Conservation (phyloP, 768 basidiomycete genomes). For the Strobilomyces confusus region DNA sequence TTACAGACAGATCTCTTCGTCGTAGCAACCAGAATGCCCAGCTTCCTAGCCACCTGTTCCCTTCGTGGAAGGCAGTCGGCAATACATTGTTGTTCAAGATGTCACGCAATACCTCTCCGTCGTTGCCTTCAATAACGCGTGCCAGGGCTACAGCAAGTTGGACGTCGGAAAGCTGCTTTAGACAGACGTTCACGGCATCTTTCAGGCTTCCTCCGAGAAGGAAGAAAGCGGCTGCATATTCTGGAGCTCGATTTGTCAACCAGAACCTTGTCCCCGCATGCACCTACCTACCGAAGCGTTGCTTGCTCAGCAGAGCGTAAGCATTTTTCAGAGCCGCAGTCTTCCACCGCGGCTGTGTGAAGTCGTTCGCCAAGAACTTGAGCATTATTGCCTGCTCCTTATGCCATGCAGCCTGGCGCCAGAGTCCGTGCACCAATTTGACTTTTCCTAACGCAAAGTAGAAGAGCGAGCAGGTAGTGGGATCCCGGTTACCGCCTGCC, state of each 20-base stretch:
- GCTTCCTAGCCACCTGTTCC: slow-evolving; percentile 89
- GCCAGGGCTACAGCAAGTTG: slow-evolving; percentile 88
- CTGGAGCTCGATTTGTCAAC: slow-evolving; percentile 39
- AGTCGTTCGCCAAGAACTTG: slow-evolving; percentile 90
- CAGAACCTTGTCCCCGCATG: not conserved
- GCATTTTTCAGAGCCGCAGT: slow-evolving; percentile 97
- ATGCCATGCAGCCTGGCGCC: slow-evolving; percentile 94
- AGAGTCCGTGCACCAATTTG: slow-evolving; percentile 89
- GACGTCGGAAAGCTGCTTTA: slow-evolving; percentile 84
- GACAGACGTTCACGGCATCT: slow-evolving; percentile 88
- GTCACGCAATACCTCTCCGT: slow-evolving; percentile 69
- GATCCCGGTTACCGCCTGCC: slow-evolving; percentile 82
- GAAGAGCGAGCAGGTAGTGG: slow-evolving; percentile 81
- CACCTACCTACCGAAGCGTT: slow-evolving; percentile 71
- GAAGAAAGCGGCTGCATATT: slow-evolving; percentile 99
- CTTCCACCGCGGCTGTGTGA: slow-evolving; percentile 77
- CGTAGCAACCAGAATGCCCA: slow-evolving; percentile 98
- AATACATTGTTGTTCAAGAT: slow-evolving; percentile 75
- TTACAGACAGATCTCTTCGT: slow-evolving; percentile 83
- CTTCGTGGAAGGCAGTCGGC: slow-evolving; percentile 79
- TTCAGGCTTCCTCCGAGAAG: slow-evolving; percentile 82
- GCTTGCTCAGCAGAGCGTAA: slow-evolving; percentile 85
- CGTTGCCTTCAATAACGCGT: slow-evolving; percentile 77
- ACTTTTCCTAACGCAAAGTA: slow-evolving; percentile 94
- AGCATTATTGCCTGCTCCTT: slow-evolving; percentile 87